Evolutionary conservation across 345 rosid species (phyloP).

Genomic region (Cardamine occulta): DNA sequence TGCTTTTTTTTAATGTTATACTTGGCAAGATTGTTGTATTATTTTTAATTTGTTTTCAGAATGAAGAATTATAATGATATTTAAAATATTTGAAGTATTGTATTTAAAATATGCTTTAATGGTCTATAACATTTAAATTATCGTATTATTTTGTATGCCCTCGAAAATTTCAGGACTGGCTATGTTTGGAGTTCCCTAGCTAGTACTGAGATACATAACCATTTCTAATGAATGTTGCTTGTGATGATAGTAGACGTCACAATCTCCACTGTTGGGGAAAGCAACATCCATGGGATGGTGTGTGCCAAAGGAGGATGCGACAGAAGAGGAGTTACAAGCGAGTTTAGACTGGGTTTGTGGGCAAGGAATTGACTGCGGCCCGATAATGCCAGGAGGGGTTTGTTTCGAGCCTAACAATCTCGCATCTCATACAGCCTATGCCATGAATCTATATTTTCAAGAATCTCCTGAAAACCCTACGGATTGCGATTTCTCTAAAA

Average conservation of each 20-base stretch:
- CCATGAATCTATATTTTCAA: constrained; percentile 84
- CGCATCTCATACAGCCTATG: constrained; percentile 71
- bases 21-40: no score
- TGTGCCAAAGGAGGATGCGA: constrained; percentile 58
- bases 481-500: constrained; percentile 74
- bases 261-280: constrained; percentile 33
- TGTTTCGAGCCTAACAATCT: constrained; percentile 80
- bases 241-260: constrained; percentile 29
- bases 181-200: no score
- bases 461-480: constrained; percentile 50
- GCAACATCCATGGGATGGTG: constrained; percentile 64
- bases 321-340: constrained; percentile 65
- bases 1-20: no score
- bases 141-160: not conserved
- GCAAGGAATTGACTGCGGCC: constrained; percentile 62
- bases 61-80: no score
- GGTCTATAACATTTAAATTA: no score
- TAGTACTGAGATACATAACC: not conserved
- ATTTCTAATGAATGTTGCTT: constrained; percentile 2
- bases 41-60: no score
- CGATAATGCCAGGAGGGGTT: constrained; percentile 68
- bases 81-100: no score
- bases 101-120: no score
- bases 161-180: not conserved
- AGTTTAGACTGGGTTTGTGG: constrained; percentile 80